phyloP scores from a whole-genome alignment of 2,329 filamentous ascomycete genomes.

The Trichoderma asperellum region DNA sequence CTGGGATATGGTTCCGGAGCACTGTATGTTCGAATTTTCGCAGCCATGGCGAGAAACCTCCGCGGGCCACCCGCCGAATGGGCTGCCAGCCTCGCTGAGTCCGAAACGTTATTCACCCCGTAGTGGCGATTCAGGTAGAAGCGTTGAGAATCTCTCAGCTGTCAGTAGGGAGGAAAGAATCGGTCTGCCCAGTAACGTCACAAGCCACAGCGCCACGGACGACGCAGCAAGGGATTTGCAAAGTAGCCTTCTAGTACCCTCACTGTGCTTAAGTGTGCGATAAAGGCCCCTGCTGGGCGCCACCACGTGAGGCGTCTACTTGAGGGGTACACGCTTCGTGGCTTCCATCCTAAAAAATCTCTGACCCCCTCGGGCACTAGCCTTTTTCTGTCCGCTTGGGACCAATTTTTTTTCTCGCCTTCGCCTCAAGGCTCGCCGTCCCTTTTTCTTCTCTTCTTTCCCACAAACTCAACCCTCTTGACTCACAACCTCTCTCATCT shows the following conservation, averaged over 20 bases:
- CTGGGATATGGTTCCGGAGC: neutral
- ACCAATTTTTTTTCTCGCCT: constrained; percentile 32
- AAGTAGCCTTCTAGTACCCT: constrained; percentile 5
- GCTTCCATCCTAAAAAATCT: constrained; percentile 30
- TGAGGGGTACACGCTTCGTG: constrained; percentile 13
- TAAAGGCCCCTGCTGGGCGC: neutral
- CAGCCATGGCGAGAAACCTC: neutral
- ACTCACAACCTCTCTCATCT: constrained; percentile 39
- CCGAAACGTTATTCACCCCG: constrained; percentile 12
- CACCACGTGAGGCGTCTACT: constrained; percentile 11
- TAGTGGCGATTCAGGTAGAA: constrained; percentile 23
- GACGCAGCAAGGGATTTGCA: constrained; percentile 3
- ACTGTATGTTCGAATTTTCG: neutral
- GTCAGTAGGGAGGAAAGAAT: constrained; percentile 17
- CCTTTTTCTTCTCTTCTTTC: constrained; percentile 38
- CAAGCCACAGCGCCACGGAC: constrained; percentile 28
- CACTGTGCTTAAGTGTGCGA: neutral
- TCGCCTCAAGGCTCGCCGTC: constrained; percentile 32
- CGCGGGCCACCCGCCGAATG: neutral
- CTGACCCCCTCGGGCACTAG: constrained; percentile 38
- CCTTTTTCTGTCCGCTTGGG: constrained; percentile 35
- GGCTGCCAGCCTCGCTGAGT: constrained; percentile 18
- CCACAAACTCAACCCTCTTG: constrained; percentile 36
- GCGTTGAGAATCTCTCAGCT: constrained; percentile 16
- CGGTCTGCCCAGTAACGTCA: constrained; percentile 25